Percentiles rank a stretch among this genome's conserved stretches.
phyloP scores from a whole-genome alignment of 805 yeast species.

The Saccharomyces mikatae region DNA sequence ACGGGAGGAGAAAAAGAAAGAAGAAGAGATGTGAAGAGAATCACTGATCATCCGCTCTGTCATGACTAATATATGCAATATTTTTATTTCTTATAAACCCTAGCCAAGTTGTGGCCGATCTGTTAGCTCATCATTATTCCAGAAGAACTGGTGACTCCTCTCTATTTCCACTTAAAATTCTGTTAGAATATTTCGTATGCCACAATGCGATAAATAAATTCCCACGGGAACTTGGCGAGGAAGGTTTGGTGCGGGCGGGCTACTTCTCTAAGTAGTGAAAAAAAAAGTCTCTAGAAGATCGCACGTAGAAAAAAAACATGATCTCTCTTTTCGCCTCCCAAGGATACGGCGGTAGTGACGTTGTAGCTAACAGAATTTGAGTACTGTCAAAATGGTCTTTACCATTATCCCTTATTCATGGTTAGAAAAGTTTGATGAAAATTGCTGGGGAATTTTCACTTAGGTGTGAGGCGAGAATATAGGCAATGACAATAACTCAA shows the following conservation, averaged over 20 bases:
- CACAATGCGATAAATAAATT: neutral
- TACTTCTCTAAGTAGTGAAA: neutral
- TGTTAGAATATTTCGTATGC: neutral
- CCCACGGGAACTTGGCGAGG: neutral
- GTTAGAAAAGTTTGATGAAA: neutral
- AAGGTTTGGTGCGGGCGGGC: neutral
- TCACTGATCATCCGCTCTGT: neutral
- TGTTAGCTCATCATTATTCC: neutral
- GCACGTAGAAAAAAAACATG: neutral
- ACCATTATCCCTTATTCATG: neutral
- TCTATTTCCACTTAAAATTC: neutral
- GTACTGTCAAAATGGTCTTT: neutral
- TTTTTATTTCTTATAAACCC: neutral
- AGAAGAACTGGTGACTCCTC: neutral
- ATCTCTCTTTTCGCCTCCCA: neutral
- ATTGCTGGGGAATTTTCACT: neutral
- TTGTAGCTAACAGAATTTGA: neutral
- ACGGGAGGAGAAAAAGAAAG: too few relatives aligned
- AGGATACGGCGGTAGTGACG: neutral
- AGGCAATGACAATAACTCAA: neutral
- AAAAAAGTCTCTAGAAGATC: neutral
- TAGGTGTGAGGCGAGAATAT: neutral
- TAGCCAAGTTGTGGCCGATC: neutral
- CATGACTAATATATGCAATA: neutral
- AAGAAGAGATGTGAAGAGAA: neutral